Conservation (phyloP, 371 early-diverging fungal species). For the Mucor irregularis region DNA sequence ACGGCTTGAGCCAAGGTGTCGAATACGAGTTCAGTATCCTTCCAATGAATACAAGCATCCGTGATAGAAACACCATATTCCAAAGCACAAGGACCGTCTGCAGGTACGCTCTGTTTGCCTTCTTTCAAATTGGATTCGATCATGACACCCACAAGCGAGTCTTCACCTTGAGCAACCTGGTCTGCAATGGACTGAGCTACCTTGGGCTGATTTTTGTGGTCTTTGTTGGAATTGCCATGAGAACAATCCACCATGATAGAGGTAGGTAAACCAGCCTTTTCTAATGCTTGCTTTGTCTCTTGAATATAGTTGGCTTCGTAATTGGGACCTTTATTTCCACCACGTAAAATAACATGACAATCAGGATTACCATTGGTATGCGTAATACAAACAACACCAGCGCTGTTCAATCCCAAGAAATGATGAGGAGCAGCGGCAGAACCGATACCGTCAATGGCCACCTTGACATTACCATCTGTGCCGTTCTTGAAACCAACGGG, state of each 20-base stretch:
- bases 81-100: slow-evolving; percentile 62
- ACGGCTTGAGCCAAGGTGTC: slow-evolving; percentile 71
- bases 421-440: slow-evolving; percentile 85
- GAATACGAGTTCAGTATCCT: slow-evolving; percentile 71
- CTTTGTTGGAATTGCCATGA: slow-evolving; percentile 81
- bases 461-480: slow-evolving; percentile 81
- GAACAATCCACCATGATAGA: slow-evolving; percentile 88
- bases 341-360: slow-evolving; percentile 62
- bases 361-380: slow-evolving; percentile 83
- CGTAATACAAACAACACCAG: slow-evolving; percentile 88
- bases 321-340: slow-evolving; percentile 85
- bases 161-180: slow-evolving; percentile 71
- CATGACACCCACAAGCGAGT: slow-evolving; percentile 87
- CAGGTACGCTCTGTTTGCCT: slow-evolving; percentile 79
- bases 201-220: slow-evolving; percentile 69
- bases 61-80: slow-evolving; percentile 85
- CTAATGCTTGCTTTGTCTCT: slow-evolving; percentile 50
- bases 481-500: slow-evolving; percentile 97
- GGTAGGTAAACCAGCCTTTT: slow-evolving; percentile 53
- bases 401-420: slow-evolving; percentile 91
- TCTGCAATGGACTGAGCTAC: slow-evolving; percentile 55
- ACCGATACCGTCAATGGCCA: slow-evolving; percentile 91
- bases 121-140: slow-evolving; percentile 89
- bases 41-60: slow-evolving; percentile 83
- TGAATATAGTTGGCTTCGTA: slow-evolving; percentile 64